Conservation (phyloP, 139 green algal species). For the Coelastrella sp. region DNA sequence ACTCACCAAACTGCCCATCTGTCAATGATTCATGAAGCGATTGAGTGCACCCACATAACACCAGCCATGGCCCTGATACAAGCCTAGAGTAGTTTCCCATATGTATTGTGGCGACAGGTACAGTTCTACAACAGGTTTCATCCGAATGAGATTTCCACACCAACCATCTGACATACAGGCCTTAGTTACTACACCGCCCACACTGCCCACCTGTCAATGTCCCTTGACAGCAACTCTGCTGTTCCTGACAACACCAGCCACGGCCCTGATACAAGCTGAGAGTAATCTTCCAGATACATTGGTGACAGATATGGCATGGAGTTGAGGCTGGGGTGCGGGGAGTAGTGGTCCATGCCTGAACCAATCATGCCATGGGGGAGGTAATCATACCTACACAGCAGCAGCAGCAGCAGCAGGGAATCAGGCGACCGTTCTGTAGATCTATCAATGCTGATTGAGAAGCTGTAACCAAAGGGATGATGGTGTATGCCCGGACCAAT, state of each 20-base stretch:
- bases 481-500: neutral
- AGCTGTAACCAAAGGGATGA: neutral
- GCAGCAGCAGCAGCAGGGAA: neutral
- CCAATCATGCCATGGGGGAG: neutral
- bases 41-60: too few relatives aligned
- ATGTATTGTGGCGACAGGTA: neutral
- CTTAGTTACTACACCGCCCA: neutral
- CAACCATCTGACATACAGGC: neutral
- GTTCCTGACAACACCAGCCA: constrained; percentile 34
- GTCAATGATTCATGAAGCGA: too few relatives aligned
- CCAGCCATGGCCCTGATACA: too few relatives aligned
- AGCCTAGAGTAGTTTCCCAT: too few relatives aligned
- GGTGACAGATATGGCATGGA: neutral
- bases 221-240: constrained; percentile 5
- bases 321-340: neutral
- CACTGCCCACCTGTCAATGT: constrained; percentile 18
- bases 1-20: too few relatives aligned
- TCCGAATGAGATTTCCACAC: neutral
- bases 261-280: neutral
- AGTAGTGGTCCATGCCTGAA: constrained; percentile 12
- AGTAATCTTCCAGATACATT: neutral
- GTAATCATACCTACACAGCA: constrained; percentile 36
- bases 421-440: too few relatives aligned
- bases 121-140: neutral
- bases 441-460: too few relatives aligned